Percentiles rank a stretch among this genome's conserved stretches.
phyloP scores from a whole-genome alignment of 73 alveolate genomes.

The Tetrahymena borealis region DNA sequence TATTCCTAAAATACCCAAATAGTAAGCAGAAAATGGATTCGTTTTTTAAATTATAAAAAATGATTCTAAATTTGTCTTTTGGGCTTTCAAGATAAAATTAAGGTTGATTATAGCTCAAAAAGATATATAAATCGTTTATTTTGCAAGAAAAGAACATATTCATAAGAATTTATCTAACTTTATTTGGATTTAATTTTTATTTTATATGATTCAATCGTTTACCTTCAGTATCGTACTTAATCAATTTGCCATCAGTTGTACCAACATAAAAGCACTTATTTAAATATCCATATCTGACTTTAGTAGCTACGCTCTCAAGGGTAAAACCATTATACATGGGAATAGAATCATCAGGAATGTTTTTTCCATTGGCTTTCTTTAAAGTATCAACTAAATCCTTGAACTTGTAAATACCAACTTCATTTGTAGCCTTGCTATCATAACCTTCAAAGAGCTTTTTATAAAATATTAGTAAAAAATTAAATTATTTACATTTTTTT shows the following conservation, averaged over 20 bases:
- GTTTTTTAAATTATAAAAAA: background rate
- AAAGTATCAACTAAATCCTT: background rate
- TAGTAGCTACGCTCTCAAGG: background rate
- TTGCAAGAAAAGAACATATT: no score
- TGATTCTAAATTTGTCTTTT: background rate
- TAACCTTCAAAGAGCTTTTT: background rate
- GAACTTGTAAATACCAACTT: background rate
- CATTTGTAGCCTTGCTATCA: background rate
- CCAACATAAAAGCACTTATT: background rate
- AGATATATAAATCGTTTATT: background rate
- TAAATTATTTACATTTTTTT: no score
- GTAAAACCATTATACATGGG: background rate
- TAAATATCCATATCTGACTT: background rate
- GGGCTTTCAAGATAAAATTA: background rate
- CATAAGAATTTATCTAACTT: no score
- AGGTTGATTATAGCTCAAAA: background rate
- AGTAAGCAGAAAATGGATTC: no score
- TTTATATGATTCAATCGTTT: no score
- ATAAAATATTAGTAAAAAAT: no score
- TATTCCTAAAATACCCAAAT: no score
- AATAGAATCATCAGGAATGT: background rate
- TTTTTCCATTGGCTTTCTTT: background rate
- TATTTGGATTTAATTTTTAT: no score
- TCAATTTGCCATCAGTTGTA: background rate
- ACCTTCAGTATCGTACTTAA: background rate